These are phyloP conservation scores for Grammothele lineata DNA, from an alignment of 768 basidiomycete species.

Conservation along the genomic window DNA sequence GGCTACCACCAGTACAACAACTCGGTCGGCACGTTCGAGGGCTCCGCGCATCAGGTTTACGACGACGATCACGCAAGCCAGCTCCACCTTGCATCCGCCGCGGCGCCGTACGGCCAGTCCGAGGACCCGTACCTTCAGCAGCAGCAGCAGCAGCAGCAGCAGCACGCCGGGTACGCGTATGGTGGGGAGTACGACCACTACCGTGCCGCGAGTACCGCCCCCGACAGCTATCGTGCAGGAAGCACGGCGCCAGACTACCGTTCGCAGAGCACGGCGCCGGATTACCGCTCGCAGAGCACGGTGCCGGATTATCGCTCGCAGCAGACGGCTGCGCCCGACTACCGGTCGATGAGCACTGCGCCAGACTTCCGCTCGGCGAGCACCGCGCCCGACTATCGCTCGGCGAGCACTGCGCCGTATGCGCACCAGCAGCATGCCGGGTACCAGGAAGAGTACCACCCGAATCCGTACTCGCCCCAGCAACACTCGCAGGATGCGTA, in stretches of 20 bases:
- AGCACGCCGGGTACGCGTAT: slow-evolving; percentile 12
- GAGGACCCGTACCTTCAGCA: slow-evolving; percentile 40
- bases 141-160: slow-evolving; percentile 6
- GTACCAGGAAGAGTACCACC: slow-evolving; percentile 9
- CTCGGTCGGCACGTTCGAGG: slow-evolving; percentile 54
- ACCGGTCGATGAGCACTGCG: slow-evolving; percentile 8
- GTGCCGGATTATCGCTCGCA: slow-evolving; percentile 6
- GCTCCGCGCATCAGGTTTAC: slow-evolving; percentile 45
- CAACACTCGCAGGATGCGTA: slow-evolving; percentile 5
- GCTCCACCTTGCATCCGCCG: slow-evolving; percentile 50
- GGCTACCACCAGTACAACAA: slow-evolving; percentile 55
- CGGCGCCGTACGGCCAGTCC: slow-evolving; percentile 50
- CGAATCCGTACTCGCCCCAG: slow-evolving; percentile 12
- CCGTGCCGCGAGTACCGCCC: slow-evolving; percentile 3
- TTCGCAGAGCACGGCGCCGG: slow-evolving; percentile 4
- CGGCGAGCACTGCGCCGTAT: slow-evolving; percentile 4
- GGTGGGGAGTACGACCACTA: slow-evolving; percentile 15
- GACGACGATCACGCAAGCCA: slow-evolving; percentile 72
- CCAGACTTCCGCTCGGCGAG: slow-evolving; percentile 8
- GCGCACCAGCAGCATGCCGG: slow-evolving; percentile 5
- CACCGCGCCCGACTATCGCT: slow-evolving; percentile 9
- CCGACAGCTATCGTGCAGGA: slow-evolving; percentile 9
- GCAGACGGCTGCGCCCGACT: slow-evolving; percentile 9
- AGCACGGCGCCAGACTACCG: slow-evolving; percentile 6
- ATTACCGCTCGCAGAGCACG: slow-evolving; percentile 3